phyloP scores from a whole-genome alignment of 78 protist species.

The Neovahlkampfia damariscottae region DNA sequence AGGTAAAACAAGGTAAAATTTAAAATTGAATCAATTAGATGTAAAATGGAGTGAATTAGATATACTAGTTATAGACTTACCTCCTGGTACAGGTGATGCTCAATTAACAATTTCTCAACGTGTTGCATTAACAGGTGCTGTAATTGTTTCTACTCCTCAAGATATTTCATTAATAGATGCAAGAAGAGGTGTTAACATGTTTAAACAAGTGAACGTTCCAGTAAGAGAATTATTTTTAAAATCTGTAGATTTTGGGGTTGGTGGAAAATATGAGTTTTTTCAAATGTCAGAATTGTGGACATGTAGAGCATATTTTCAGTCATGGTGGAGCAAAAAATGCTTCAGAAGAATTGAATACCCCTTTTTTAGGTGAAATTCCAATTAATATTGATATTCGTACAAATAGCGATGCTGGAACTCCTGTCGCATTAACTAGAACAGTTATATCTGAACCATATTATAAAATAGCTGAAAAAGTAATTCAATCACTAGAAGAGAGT shows the following conservation, averaged over 20 bases:
- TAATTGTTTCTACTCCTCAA: slow-evolving; percentile 91
- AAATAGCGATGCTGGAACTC: slow-evolving; percentile 57
- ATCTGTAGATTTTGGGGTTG: slow-evolving; percentile 56
- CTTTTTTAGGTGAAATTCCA: slow-evolving; percentile 70
- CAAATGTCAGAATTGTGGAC: slow-evolving; percentile 55
- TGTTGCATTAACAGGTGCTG: slow-evolving; percentile 63
- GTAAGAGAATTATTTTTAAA: no score
- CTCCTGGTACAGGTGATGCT: slow-evolving; percentile 97
- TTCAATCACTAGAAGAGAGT: not conserved
- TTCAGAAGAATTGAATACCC: slow-evolving; percentile 37
- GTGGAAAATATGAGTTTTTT: slow-evolving; percentile 80
- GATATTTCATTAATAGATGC: slow-evolving; percentile 56
- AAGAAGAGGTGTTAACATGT: slow-evolving; percentile 72
- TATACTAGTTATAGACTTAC: slow-evolving; percentile 83
- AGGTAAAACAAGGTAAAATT: no score
- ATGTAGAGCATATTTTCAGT: slow-evolving; percentile 60
- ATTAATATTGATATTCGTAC: slow-evolving; percentile 41
- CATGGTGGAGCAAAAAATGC: slow-evolving; percentile 36
- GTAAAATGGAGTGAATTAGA: slow-evolving; percentile 82
- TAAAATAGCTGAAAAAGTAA: not conserved
- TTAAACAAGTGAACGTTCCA: slow-evolving; percentile 70
- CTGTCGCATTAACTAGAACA: slow-evolving; percentile 35
- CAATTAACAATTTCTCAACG: slow-evolving; percentile 80
- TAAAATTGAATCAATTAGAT: no score
- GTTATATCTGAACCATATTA: not conserved